A percentile compares a stretch with the other conserved stretches of the same genome.
Evolutionary conservation across 805 yeast species (phyloP).

Genomic region (Nadsonia fulvescens): DNA sequence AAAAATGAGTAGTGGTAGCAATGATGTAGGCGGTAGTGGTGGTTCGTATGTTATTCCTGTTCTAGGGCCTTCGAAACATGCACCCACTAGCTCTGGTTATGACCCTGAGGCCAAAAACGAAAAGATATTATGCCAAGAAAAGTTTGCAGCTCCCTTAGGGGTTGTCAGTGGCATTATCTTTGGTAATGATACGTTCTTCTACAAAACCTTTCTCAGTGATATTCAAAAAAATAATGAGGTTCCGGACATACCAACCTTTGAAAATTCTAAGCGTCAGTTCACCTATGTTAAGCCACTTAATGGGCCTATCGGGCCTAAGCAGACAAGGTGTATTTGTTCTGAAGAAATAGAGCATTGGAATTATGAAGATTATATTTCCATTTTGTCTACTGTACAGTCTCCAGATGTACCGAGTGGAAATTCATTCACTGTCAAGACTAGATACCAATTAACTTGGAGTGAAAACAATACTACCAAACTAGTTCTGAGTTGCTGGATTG

Average conservation of each 20-base stretch:
- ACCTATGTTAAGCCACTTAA: constrained; percentile 58
- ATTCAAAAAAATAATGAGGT: constrained; percentile 6
- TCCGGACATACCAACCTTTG: constrained; percentile 5
- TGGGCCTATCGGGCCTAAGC: constrained; percentile 82
- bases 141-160: constrained; percentile 59
- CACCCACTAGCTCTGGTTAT: constrained; percentile 32
- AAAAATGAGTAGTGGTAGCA: constrained; percentile 2
- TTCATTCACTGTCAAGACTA: constrained; percentile 57
- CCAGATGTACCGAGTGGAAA: constrained; percentile 94
- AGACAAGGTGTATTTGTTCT: constrained; percentile 57
- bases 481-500: constrained; percentile 50
- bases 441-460: constrained; percentile 63
- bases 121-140: constrained; percentile 32
- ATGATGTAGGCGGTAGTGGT: constrained; percentile 3
- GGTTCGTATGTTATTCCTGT: constrained; percentile 19
- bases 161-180: constrained; percentile 50
- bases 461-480: constrained; percentile 40
- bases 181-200: constrained; percentile 37
- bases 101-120: constrained; percentile 31
- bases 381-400: constrained; percentile 48
- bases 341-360: constrained; percentile 46
- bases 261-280: constrained; percentile 25
- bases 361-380: constrained; percentile 34
- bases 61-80: constrained; percentile 49
- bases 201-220: constrained; percentile 20